Evolutionary conservation across 2,329 filamentous ascomycete species (phyloP), one percentile per base, ranked within the genome.

Genomic region (Aspergillus spinulosporus): DNA sequence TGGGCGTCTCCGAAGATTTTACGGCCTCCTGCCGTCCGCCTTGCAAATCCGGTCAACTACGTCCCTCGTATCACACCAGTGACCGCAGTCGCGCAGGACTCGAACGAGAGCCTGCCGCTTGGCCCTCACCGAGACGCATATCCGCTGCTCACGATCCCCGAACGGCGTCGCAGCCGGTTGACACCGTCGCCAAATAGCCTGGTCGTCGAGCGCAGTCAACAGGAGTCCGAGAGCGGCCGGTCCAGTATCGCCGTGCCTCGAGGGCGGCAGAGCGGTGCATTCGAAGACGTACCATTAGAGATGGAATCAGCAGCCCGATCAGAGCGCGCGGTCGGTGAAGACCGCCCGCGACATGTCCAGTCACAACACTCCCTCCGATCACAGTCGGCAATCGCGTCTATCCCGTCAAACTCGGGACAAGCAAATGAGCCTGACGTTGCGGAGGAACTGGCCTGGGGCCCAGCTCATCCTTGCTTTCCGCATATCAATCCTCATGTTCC

Each of bases 401-500:
- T 74, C n/a, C 72, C 74, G 1, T 74, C 73, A 9, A 70, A 73
- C 32, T 70, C 71, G 6, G 69, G 66, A 29, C 64, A 66, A 37
- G 60, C 72, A 14, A 66, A 64, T 9, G 83, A 87, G 47, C 73
- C 68, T 9, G 83, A 86, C 49, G 81, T 83, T 21, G 86, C 85
- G 29, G 80, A 86, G 52, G 88, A 89, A 60, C 85, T 91, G 50
- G 85, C 91, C 73, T 99, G 94, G 94, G 93, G 94, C 0, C 92
- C 92, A 9, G 86, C 88, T 40, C 94, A 99, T 71, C 93, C 94
- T 3, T 99, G 94, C 73, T 97, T 88, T 70, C 94, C 94, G 48
- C 94, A 97, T 69, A 78, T 91, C 39, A 97, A 97, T 68, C 89
- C 92, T 0, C 92, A 99, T 72, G 93, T 97, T 4, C 87, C 92